phyloP scores from a whole-genome alignment of 768 basidiomycete genomes.

The Hemileccinum impolitum region DNA sequence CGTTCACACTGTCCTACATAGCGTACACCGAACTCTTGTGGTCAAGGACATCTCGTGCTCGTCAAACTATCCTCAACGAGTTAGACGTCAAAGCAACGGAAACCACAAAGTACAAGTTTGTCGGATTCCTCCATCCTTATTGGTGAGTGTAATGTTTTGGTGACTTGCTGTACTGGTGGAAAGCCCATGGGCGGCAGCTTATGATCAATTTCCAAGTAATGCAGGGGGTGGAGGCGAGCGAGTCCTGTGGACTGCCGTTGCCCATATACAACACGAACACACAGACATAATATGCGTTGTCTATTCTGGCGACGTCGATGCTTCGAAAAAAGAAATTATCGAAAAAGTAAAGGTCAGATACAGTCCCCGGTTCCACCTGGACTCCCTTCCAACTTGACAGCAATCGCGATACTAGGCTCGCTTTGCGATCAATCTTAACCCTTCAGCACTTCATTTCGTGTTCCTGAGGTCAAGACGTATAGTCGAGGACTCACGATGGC shows the following conservation, averaged over 20 bases:
- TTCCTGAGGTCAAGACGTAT: slow-evolving; percentile 66
- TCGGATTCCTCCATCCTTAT: slow-evolving; percentile 95
- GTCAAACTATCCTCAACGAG: slow-evolving; percentile 19
- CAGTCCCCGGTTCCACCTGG: neutral
- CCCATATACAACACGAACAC: slow-evolving; percentile 66
- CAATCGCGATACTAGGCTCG: slow-evolving; percentile 49
- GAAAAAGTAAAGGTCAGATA: slow-evolving; percentile 70
- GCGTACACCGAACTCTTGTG: slow-evolving; percentile 22
- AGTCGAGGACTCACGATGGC: slow-evolving; percentile 83
- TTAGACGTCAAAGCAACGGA: slow-evolving; percentile 5
- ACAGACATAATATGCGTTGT: slow-evolving; percentile 69
- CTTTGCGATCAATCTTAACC: slow-evolving; percentile 74
- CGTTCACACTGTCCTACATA: slow-evolving; percentile 17
- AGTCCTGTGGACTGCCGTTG: slow-evolving; percentile 90
- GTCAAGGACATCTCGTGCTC: slow-evolving; percentile 20
- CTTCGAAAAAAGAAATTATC: slow-evolving; percentile 77
- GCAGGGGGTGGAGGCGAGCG: slow-evolving; percentile 97
- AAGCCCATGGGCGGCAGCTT: slow-evolving; percentile 19
- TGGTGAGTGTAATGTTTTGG: slow-evolving; percentile 53
- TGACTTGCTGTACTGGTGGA: neutral
- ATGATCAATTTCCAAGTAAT: slow-evolving; percentile 58
- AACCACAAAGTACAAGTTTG: slow-evolving; percentile 33
- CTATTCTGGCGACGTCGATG: slow-evolving; percentile 85
- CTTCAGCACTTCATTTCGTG: slow-evolving; percentile 72
- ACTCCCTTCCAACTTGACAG: neutral